Evolutionary conservation across 345 rosid species (phyloP).

Genomic region (Acer saccharum): DNA sequence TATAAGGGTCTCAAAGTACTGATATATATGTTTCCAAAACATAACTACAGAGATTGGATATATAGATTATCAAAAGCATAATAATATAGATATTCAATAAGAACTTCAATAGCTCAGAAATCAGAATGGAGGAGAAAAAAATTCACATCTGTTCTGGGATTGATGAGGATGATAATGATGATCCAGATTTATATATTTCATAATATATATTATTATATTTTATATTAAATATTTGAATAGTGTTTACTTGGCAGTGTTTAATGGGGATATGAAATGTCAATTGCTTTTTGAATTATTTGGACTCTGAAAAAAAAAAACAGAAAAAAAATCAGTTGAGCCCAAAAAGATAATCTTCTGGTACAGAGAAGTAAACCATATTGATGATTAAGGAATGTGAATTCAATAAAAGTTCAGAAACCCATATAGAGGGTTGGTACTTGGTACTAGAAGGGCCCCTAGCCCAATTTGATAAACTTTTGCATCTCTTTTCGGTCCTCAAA

Average conservation of each 20-base stretch:
- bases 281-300: too few species aligned
- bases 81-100: background rate
- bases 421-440: background rate
- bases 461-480: background rate
- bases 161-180: background rate
- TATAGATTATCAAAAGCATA: background rate
- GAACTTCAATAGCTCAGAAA: background rate
- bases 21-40: background rate
- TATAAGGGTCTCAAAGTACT: conserved; percentile 34
- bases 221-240: too few species aligned
- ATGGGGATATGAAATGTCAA: too few species aligned
- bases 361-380: too few species aligned
- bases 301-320: too few species aligned
- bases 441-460: background rate
- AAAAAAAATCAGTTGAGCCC: too few species aligned
- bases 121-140: background rate
- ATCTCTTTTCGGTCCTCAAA: background rate
- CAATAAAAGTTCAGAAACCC: background rate
- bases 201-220: too few species aligned
- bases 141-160: background rate
- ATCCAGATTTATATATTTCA: background rate
- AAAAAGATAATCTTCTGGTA: too few species aligned
- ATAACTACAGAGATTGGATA: background rate
- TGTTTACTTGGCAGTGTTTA: too few species aligned
- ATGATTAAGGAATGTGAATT: too few species aligned